These are phyloP conservation scores for Scytalidium sp. DNA, from an alignment of 2,329 filamentous ascomycete species.

Conservation along the genomic window DNA sequence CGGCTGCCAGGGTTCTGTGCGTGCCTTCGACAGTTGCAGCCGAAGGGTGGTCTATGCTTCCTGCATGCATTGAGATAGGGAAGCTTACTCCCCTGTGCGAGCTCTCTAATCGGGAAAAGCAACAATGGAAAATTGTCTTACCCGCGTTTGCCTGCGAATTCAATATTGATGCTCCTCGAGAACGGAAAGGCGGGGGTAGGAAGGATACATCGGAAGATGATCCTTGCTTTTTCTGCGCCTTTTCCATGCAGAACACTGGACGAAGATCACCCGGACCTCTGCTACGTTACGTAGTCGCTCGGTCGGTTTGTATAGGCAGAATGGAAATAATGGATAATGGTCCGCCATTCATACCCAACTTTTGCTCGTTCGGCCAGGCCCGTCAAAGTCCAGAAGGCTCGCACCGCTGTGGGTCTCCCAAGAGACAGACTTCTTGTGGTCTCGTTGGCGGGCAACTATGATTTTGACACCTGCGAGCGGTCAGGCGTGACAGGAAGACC, in stretches of 20 bases:
- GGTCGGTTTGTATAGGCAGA: neutral
- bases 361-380: neutral
- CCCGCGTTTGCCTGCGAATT: neutral
- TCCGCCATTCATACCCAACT: conserved; percentile 1
- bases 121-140: neutral
- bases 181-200: neutral
- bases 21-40: conserved; percentile 2
- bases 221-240: neutral
- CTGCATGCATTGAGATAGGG: conserved; percentile 21
- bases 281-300: neutral
- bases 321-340: neutral
- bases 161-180: neutral
- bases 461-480: conserved; percentile 14
- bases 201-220: neutral
- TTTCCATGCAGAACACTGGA: neutral
- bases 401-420: neutral
- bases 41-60: conserved; percentile 17
- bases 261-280: neutral
- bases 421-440: neutral
- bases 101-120: conserved; percentile 6
- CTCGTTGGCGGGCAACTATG: conserved; percentile 3
- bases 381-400: neutral
- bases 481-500: conserved; percentile 10
- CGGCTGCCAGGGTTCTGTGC: neutral
- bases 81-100: conserved; percentile 9